Percentiles rank a stretch among this genome's conserved stretches.
These are phyloP conservation scores for Neurospora crassa DNA, from an alignment of 2,329 filamentous ascomycete genomes.

Conservation along the genomic window DNA sequence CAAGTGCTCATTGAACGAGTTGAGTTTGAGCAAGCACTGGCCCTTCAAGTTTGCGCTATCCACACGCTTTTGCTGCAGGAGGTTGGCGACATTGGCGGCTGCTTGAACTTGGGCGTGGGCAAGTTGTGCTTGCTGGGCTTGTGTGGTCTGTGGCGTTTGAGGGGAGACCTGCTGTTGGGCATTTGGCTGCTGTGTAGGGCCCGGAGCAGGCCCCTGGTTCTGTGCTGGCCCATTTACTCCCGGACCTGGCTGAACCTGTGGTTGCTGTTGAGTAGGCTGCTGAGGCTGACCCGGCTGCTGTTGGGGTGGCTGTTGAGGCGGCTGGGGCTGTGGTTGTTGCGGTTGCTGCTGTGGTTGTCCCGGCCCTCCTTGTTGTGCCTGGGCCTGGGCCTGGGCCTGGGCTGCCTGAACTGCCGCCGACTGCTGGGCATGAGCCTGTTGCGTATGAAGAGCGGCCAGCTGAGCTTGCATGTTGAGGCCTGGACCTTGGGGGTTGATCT, in stretches of 20 bases:
- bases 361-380: conserved; percentile 30
- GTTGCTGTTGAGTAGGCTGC: conserved; percentile 8
- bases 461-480: conserved; percentile 32
- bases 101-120: conserved; percentile 30
- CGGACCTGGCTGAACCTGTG: conserved; percentile 30
- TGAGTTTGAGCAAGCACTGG: conserved; percentile 48
- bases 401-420: conserved; percentile 25
- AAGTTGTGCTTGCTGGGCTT: conserved; percentile 30
- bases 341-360: conserved; percentile 26
- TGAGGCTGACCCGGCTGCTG: conserved; percentile 29
- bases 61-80: conserved; percentile 37
- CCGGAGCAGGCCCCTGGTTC: conserved; percentile 25
- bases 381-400: conserved; percentile 28
- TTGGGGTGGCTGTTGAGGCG: conserved; percentile 38
- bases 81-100: conserved; percentile 27
- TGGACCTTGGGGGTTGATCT: conserved; percentile 34
- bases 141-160: conserved; percentile 30
- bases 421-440: conserved; percentile 26
- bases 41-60: conserved; percentile 36
- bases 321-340: conserved; percentile 31
- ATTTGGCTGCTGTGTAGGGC: conserved; percentile 27
- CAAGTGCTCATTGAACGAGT: conserved; percentile 54
- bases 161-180: conserved; percentile 28
- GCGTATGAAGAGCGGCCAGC: conserved; percentile 23
- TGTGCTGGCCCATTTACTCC: conserved; percentile 24